Percentiles rank a stretch among this genome's conserved stretches.
phyloP scores from a whole-genome alignment of 1,284 basidiomycete genomes.

The Papiliotrema terrestris region DNA sequence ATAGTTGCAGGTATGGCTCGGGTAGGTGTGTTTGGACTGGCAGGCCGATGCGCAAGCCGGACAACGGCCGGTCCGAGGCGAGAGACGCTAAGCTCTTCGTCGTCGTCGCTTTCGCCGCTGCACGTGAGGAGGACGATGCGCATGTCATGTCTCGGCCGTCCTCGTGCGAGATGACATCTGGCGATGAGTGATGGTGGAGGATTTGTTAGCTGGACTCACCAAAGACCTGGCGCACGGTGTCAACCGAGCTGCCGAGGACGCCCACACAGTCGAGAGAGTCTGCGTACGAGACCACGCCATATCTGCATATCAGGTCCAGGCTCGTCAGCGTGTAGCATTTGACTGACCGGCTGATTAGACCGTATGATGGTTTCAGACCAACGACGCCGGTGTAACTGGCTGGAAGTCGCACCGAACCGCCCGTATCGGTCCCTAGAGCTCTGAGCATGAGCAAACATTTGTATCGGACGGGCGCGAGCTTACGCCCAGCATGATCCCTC shows the following conservation, averaged over 20 bases:
- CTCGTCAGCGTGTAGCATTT: background rate
- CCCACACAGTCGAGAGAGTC: constrained; percentile 95
- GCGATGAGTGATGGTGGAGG: background rate
- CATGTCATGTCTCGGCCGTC: constrained; percentile 80
- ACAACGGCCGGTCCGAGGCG: constrained; percentile 4
- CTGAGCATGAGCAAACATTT: constrained; percentile 49
- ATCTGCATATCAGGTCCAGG: constrained; percentile 52
- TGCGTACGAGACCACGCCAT: constrained; percentile 88
- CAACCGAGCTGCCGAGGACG: constrained; percentile 62
- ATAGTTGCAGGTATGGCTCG: constrained; percentile 30
- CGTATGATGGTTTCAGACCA: constrained; percentile 93
- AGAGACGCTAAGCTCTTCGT: background rate
- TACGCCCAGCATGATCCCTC: constrained; percentile 73
- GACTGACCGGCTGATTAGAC: constrained; percentile 72
- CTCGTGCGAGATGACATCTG: constrained; percentile 63
- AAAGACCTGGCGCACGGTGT: constrained; percentile 58
- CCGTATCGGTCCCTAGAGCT: constrained; percentile 90
- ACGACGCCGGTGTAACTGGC: constrained; percentile 90
- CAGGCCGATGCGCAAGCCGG: constrained; percentile 34
- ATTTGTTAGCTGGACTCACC: constrained; percentile 52
- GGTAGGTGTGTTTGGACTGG: constrained; percentile 32
- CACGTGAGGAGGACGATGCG: constrained; percentile 53
- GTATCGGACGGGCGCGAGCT: constrained; percentile 35
- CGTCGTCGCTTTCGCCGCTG: background rate
- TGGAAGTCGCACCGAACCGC: constrained; percentile 87